Percentiles rank a stretch among this genome's conserved stretches.
Conservation (phyloP, 306 rosid species). For the Corylus avellana region DNA sequence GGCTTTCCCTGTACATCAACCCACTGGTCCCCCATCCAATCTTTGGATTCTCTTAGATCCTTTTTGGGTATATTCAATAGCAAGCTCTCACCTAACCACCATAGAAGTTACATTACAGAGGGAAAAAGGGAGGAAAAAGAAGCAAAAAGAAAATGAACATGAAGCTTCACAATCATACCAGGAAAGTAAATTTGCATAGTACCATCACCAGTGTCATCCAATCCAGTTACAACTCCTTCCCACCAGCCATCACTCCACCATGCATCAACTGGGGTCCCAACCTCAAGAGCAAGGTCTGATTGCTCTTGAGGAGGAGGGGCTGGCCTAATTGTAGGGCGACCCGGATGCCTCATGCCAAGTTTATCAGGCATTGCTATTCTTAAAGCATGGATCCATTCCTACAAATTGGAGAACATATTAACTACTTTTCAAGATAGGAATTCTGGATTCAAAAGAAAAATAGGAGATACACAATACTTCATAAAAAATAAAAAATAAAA, state of each 20-base stretch:
- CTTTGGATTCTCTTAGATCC: slow-evolving; percentile 81
- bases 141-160: background rate
- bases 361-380: slow-evolving; percentile 85
- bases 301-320: slow-evolving; percentile 53
- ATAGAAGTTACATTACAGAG: slow-evolving; percentile 14
- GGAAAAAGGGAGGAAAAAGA: slow-evolving; percentile 1
- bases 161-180: slow-evolving; percentile 49
- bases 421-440: background rate
- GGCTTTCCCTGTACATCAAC: slow-evolving; percentile 60
- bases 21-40: slow-evolving; percentile 90
- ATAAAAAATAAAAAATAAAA: background rate
- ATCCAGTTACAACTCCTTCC: slow-evolving; percentile 84
- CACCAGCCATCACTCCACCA: slow-evolving; percentile 99
- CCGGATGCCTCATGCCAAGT: slow-evolving; percentile 78
- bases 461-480: background rate
- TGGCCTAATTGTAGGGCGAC: slow-evolving; percentile 77
- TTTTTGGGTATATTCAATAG: slow-evolving; percentile 53
- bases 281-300: slow-evolving; percentile 44
- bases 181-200: slow-evolving; percentile 67
- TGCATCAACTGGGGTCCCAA: slow-evolving; percentile 86
- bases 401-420: slow-evolving; percentile 33
- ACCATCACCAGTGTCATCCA: slow-evolving; percentile 43
- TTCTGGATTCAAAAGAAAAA: slow-evolving; percentile 11
- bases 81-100: slow-evolving; percentile 72
- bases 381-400: slow-evolving; percentile 92